phyloP scores from a whole-genome alignment of 1,284 basidiomycete species.

The Vanrija pseudolonga region DNA sequence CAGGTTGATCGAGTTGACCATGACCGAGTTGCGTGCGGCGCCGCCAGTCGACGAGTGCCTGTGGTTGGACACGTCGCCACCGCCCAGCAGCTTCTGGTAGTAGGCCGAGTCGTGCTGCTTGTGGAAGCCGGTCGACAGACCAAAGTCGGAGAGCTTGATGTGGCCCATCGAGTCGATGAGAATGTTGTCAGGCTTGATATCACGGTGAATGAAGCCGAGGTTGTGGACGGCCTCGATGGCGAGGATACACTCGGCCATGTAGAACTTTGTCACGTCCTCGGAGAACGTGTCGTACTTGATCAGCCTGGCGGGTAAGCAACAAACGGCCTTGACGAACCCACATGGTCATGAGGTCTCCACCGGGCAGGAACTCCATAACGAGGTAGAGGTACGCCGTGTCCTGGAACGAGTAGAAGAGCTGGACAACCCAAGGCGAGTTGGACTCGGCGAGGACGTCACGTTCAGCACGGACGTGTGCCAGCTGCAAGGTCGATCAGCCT shows the following conservation, averaged over 20 bases:
- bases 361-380: constrained; percentile 98
- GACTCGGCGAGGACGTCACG: constrained; percentile 96
- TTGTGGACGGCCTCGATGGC: constrained; percentile 98
- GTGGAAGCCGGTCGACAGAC: constrained; percentile 90
- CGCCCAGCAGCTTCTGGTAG: constrained; percentile 88
- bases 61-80: constrained; percentile 36
- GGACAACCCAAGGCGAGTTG: constrained; percentile 97
- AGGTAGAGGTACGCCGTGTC: constrained; percentile 93
- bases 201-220: constrained; percentile 98
- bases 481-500: constrained; percentile 52
- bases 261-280: constrained; percentile 97
- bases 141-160: constrained; percentile 94
- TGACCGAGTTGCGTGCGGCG: constrained; percentile 76
- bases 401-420: constrained; percentile 98
- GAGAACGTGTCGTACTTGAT: constrained; percentile 99
- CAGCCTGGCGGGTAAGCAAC: constrained; percentile 63
- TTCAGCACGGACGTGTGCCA: constrained; percentile 97
- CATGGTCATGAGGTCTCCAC: constrained; percentile 87
- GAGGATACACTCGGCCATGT: constrained; percentile 97
- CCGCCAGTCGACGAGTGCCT: constrained; percentile 21
- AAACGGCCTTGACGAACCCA: constrained; percentile 24
- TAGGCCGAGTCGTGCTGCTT: constrained; percentile 91
- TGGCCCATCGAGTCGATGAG: constrained; percentile 91
- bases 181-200: constrained; percentile 97
- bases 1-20: constrained; percentile 91